These are phyloP conservation scores for Elaeis guineensis DNA, from an alignment of 176 grass and related monocot species.

Conservation along the genomic window DNA sequence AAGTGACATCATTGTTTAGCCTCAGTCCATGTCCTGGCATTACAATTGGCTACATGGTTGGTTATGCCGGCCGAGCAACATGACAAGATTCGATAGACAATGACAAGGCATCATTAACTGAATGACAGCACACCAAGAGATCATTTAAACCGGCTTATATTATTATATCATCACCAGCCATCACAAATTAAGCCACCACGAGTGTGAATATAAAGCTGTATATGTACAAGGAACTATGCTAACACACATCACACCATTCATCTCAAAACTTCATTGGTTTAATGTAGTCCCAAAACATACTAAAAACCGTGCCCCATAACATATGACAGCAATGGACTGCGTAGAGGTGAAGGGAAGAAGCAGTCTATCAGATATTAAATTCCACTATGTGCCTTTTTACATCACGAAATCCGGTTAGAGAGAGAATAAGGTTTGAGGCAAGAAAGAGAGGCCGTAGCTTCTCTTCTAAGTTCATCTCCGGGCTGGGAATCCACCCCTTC, in stretches of 20 bases:
- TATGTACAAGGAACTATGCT: neutral
- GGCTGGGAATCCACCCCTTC: conserved; percentile 18
- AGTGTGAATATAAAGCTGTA: too few relatives aligned
- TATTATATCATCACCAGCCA: too few relatives aligned
- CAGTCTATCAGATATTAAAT: neutral
- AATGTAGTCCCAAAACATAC: neutral
- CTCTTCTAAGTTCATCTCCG: conserved; percentile 8
- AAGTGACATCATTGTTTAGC: too few relatives aligned
- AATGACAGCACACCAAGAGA: too few relatives aligned
- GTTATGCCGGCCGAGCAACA: too few relatives aligned
- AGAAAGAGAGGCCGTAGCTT: neutral
- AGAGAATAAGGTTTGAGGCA: neutral
- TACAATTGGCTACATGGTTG: too few relatives aligned
- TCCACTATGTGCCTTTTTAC: neutral
- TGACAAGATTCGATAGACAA: too few relatives aligned
- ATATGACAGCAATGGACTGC: neutral
- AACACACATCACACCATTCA: neutral
- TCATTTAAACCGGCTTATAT: too few relatives aligned
- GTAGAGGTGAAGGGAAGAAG: neutral
- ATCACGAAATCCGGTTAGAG: neutral
- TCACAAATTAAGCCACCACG: too few relatives aligned
- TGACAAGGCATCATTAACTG: too few relatives aligned
- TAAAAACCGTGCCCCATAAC: too few relatives aligned
- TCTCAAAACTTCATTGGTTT: neutral
- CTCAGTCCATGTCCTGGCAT: too few relatives aligned